Conservation (phyloP, 352 stramenopile genomes). For the Aphanomyces cochlioides region DNA sequence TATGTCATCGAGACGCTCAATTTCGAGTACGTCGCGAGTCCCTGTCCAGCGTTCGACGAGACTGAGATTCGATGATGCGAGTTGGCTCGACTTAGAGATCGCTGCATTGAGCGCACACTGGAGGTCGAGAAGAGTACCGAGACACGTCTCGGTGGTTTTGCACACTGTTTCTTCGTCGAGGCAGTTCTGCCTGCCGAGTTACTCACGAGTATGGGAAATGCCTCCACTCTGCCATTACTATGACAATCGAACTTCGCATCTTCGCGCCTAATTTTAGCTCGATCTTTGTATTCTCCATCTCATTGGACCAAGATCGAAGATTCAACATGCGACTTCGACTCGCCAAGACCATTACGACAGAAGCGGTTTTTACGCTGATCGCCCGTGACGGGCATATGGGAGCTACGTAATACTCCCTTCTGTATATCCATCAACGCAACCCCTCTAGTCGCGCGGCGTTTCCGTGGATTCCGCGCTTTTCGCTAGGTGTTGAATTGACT, state of each 20-base stretch:
- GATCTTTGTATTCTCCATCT: constrained; percentile 1
- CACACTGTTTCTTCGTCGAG: neutral
- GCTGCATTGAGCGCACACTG: constrained; percentile 18
- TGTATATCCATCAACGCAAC: too few relatives aligned
- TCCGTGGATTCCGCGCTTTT: too few relatives aligned
- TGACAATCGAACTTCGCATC: constrained; percentile 2
- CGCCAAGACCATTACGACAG: neutral
- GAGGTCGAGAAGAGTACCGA: constrained; percentile 1
- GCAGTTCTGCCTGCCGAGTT: neutral
- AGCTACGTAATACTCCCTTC: too few relatives aligned
- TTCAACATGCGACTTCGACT: neutral
- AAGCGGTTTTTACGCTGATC: too few relatives aligned
- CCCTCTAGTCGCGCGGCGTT: too few relatives aligned
- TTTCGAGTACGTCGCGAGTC: constrained; percentile 68
- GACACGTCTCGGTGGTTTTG: neutral
- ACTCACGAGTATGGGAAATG: constrained; percentile 20
- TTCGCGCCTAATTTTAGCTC: neutral
- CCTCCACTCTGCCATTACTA: constrained; percentile 8
- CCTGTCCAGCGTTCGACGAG: constrained; percentile 24
- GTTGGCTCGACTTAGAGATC: constrained; percentile 18
- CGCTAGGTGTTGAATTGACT: too few relatives aligned
- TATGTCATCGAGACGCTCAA: constrained; percentile 83
- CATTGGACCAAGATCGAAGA: constrained; percentile 15
- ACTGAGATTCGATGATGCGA: constrained; percentile 5
- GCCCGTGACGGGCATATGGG: too few relatives aligned